Evolutionary conservation across 768 basidiomycete genomes (phyloP), one percentile per base, ranked within the genome.

Genomic region (Mycena galericulata): DNA sequence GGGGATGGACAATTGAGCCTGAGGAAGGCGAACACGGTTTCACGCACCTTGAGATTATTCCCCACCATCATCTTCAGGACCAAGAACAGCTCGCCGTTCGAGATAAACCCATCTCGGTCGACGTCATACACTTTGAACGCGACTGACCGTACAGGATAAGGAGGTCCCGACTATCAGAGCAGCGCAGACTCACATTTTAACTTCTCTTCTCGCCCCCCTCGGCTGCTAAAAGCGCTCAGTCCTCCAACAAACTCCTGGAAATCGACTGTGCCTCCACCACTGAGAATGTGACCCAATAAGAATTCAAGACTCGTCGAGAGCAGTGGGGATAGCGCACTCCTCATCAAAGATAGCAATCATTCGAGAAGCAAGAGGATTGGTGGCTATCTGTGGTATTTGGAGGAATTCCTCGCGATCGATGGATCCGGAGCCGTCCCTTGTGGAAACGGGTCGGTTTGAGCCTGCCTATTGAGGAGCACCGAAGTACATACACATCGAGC

Each of bases 11-110:
- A n/a, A n/a, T n/a, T n/a, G n/a, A 49, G 65, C 34, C 46, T 60
- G 56, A 38, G 49, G 36, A 50, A 63, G 12, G 36, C 40, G 65
- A 41, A 57, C 26, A 45, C 32, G 70, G 30, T 40, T 49, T 67
- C 29, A 64, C 79, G 66, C 53, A 96, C 96, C 87, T 99, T 99
- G 75, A 99, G 84, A 80, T 99, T 99, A 80, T 93, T 98, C 36
- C 98, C 98, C 55, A 99, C 98, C 98, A 99, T 99, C 95, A 99
- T 99, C 87, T 99, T 99, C 71, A 99, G 84, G 41, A 99, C 98
- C 51, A 99, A 84, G 84, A 98, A 99, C 32, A 99, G 89, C 81
- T 99, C 98, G 62, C 98, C 98, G 76, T 99, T 99, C 15, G 96
- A 98, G 79, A 99, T 99, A 81, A 81, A 99, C 10, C 96, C 96